Percentiles rank a stretch among this genome's conserved stretches.
phyloP scores from a whole-genome alignment of 176 grass and related monocot species.

The Lolium rigidum region DNA sequence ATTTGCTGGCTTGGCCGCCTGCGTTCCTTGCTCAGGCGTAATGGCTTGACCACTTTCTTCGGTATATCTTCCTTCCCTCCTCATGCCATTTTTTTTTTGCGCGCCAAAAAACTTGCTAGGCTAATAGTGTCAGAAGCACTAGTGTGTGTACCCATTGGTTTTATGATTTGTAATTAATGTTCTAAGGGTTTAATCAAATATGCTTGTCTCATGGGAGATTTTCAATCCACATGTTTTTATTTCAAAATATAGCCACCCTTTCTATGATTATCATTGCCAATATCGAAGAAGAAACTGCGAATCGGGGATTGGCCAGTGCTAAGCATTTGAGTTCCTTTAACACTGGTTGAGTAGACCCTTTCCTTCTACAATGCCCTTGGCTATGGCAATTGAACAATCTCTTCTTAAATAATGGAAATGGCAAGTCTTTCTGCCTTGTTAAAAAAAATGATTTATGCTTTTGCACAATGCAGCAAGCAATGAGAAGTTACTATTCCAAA shows the following conservation, averaged over 20 bases:
- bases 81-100: neutral
- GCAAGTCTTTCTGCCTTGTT: too few species aligned
- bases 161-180: slow-evolving; percentile 5
- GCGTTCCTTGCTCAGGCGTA: slow-evolving; percentile 16
- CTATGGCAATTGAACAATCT: neutral
- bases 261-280: too few species aligned
- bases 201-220: neutral
- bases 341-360: neutral
- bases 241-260: neutral
- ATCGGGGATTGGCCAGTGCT: neutral
- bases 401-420: neutral
- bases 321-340: neutral
- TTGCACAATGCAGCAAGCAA: too few species aligned
- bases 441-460: too few species aligned
- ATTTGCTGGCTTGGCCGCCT: slow-evolving; percentile 10
- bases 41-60: neutral
- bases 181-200: neutral
- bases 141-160: neutral
- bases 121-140: neutral
- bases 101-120: neutral
- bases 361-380: neutral
- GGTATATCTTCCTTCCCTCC: neutral
- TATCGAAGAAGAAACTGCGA: neutral
- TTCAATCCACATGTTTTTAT: neutral
- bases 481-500: neutral